These are phyloP conservation scores for Pichia membranifaciens DNA, from an alignment of 805 yeast species.

Conservation along the genomic window DNA sequence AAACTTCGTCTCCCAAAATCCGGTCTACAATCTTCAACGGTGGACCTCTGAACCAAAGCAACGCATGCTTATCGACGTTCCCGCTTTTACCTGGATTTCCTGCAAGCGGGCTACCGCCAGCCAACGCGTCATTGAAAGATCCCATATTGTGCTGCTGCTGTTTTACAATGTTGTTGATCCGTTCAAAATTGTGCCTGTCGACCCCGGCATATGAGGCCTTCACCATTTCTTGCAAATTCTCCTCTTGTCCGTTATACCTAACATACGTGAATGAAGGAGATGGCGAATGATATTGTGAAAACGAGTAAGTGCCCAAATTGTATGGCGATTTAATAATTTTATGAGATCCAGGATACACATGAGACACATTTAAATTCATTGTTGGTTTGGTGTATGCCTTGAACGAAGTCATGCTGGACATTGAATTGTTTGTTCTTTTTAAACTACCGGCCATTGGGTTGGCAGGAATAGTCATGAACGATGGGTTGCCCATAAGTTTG, in stretches of 20 bases:
- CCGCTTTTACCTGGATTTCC: conserved; percentile 1
- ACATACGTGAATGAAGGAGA: conserved; percentile 31
- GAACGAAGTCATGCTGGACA: conserved; percentile 1
- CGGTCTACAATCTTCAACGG: conserved; percentile 45
- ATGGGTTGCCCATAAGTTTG: neutral
- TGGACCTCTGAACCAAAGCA: conserved; percentile 67
- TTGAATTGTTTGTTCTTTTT: neutral
- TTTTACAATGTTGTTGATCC: conserved; percentile 14
- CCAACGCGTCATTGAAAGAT: conserved; percentile 7
- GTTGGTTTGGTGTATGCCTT: conserved; percentile 6
- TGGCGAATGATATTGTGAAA: conserved; percentile 28
- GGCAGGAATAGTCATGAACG: neutral
- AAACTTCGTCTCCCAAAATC: conserved; percentile 23
- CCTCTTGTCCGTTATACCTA: conserved; percentile 32
- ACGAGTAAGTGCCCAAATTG: conserved; percentile 26
- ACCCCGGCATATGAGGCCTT: conserved; percentile 27
- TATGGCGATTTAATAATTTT: conserved; percentile 30
- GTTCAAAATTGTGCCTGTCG: conserved; percentile 30
- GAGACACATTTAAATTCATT: conserved; percentile 9
- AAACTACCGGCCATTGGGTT: neutral
- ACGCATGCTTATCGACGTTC: conserved; percentile 25
- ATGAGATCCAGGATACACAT: conserved; percentile 16
- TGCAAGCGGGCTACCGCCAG: neutral
- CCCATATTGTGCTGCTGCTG: conserved; percentile 3
- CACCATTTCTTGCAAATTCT: conserved; percentile 30